Evolutionary conservation across 768 basidiomycete species (phyloP), one percentile per base, ranked within the genome.

Genomic region (Tylopilus vinaceipallidus): DNA sequence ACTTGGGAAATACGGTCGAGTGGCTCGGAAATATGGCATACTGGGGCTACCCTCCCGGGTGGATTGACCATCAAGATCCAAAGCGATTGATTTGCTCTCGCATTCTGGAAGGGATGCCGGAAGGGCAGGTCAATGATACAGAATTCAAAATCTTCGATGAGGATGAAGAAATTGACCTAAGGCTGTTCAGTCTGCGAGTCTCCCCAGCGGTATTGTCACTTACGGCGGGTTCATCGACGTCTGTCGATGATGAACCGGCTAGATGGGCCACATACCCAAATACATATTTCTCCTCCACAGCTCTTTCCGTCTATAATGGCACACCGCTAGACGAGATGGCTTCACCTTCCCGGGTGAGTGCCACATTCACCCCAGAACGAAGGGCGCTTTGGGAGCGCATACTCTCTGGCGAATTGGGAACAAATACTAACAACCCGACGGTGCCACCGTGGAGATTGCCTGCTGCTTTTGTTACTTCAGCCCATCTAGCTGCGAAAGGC

Each of bases 21-120:
- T 86, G 84, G 82, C 72, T 88, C 35, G 71, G 61, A 37, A 81
- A 81, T 39, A 89, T 91, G 63, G 72, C 81, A 23, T 57, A 70
- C 33, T 88, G 86, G 86, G 88, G 88, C 0, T 91, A 89, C 60
- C 88, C 88, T n/a, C 76, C 73, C 13, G 88, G 88, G 0, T 91
- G 86, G 85, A 61, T 76, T 19, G 64, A 71, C 41, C 53, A 54
- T 11, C 55, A 45, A 42, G 81, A 90, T 60, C 88, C 88, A 7
- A 74, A 73, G 47, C 71, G 79, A 20, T 58, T 63, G 42, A 73
- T 83, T 43, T 70, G 70, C 50, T 63, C 65, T 32, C 72, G 74
- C 23, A 84, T 90, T 32, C 59, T 75, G 59, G 62, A 66, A 49
- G 74, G 73, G 37, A 45, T 45, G 13, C 19, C 5, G 16, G 47